Base-by-base conservation (phyloP, 352 stramenopile genomes). In the Globisporangium acanthophoron region DNA sequence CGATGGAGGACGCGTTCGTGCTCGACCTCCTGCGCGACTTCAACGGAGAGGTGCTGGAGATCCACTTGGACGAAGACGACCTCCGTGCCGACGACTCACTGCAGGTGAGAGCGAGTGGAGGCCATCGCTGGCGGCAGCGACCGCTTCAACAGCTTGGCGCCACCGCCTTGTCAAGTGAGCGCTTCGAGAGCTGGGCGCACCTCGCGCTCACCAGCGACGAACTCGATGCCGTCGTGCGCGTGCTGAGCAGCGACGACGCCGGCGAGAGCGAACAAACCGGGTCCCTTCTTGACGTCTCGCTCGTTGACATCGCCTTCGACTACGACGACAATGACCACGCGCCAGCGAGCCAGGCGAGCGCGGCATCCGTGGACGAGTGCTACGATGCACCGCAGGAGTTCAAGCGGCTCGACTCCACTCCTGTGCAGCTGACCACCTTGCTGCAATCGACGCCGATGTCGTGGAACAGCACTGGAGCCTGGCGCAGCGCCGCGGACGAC, bases 11-110 rank as follows among this genome's bases (percentile, higher is more conserved):
- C 18, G 58, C 67, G 24, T 77, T 70, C 61, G 65, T 76, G 13
- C 61, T 37, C 37, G 59, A 43, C 37, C 67, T 74, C 29, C 41
- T 80, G 37, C 37, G 46, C 44, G 53, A 54, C 31, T 74, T 59
- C 50, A 61, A 76, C 35, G 47, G 46, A 18, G 62, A 69, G 27
- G 53, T 76, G 45, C 50, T 76, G 1, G 66, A 80, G 50, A 60
- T 80, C 35, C 59, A 80, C 29, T 29, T 80, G 40, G 61, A 71
- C 20, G 54, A 53, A 6, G 63, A 73, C 33, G 35, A 50, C 27
- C 3, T 29, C 5, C 24, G 37, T 3, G 29, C 50, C 33, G 9
- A 11, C 13, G 40, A 29, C 29, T 24, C 47, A 16, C 33, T 20
- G n/a, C 21, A 35, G 11, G 3, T 33, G 16, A n/a, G 15, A 29